phyloP scores from a whole-genome alignment of 306 rosid species.

The Gleditsia sinensis region DNA sequence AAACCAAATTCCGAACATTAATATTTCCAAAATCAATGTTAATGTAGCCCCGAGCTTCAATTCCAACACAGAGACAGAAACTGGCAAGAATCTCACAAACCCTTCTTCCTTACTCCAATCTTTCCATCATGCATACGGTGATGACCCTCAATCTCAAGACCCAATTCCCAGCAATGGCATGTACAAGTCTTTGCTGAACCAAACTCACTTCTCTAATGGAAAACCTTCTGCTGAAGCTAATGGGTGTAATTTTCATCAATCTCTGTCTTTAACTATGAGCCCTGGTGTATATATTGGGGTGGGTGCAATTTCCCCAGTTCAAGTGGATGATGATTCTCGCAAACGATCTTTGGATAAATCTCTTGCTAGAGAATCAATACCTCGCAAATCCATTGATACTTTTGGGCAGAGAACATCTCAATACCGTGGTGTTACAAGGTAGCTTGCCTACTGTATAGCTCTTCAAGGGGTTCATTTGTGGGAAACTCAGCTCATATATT shows the following conservation, averaged over 20 bases:
- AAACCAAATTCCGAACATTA: constrained; percentile 42
- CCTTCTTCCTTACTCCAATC: constrained; percentile 44
- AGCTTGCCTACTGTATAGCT: neutral
- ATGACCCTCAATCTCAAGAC: constrained; percentile 48
- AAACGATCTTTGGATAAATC: constrained; percentile 64
- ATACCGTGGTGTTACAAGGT: constrained; percentile 97
- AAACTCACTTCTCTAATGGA: constrained; percentile 47
- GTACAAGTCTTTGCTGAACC: constrained; percentile 79
- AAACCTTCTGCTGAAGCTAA: constrained; percentile 48
- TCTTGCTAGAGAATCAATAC: constrained; percentile 64
- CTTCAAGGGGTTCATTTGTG: neutral
- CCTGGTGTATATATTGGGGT: constrained; percentile 52
- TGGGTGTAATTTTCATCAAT: constrained; percentile 58
- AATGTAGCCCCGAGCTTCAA: constrained; percentile 56
- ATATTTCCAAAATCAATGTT: constrained; percentile 56
- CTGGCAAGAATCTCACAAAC: constrained; percentile 45
- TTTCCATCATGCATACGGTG: constrained; percentile 47
- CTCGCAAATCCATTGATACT: constrained; percentile 91
- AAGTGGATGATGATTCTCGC: constrained; percentile 51
- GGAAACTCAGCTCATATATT: too few relatives aligned
- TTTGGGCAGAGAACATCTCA: constrained; percentile 99
- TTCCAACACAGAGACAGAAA: constrained; percentile 43
- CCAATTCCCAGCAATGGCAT: constrained; percentile 45
- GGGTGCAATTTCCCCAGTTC: constrained; percentile 50
- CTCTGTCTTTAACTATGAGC: constrained; percentile 75